A percentile compares a stretch with the other conserved stretches of the same genome.
Evolutionary conservation across 2,329 filamentous ascomycete species (phyloP).

Genomic region (Capronia epimyces): DNA sequence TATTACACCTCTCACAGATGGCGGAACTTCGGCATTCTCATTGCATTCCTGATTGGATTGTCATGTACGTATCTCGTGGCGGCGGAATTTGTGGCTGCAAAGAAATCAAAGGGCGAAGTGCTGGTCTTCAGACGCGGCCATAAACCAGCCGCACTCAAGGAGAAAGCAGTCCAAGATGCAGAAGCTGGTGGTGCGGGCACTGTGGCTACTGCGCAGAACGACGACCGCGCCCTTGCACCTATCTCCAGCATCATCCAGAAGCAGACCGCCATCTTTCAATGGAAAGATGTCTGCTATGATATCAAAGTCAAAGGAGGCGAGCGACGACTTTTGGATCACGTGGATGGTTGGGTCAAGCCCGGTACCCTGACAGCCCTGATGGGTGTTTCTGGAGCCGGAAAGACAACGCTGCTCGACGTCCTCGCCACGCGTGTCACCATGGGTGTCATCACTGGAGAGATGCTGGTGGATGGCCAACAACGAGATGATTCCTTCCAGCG

Average conservation of each 20-base stretch:
- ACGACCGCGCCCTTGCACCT: slow-evolving; percentile 5
- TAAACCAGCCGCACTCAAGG: slow-evolving; percentile 18
- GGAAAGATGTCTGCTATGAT: slow-evolving; percentile 77
- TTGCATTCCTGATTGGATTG: slow-evolving; percentile 62
- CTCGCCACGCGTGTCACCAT: slow-evolving; percentile 80
- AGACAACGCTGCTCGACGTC: slow-evolving; percentile 83
- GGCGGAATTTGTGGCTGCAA: slow-evolving; percentile 32
- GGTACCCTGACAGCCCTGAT: slow-evolving; percentile 85
- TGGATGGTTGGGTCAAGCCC: slow-evolving; percentile 91
- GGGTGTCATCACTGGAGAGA: slow-evolving; percentile 81
- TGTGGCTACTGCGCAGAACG: slow-evolving; percentile 32
- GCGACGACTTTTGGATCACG: slow-evolving; percentile 72
- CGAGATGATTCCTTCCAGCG: slow-evolving; percentile 81
- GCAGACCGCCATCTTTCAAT: slow-evolving; percentile 76
- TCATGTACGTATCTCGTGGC: slow-evolving; percentile 33
- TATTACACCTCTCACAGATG: slow-evolving; percentile 57
- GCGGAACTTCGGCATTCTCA: slow-evolving; percentile 65
- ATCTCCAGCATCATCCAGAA: slow-evolving; percentile 48
- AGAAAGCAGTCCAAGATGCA: slow-evolving; percentile 28
- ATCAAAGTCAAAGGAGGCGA: slow-evolving; percentile 72
- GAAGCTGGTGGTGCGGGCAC: slow-evolving; percentile 26
- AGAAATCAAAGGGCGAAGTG: slow-evolving; percentile 37
- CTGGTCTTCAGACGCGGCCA: slow-evolving; percentile 32
- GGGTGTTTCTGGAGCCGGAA: slow-evolving; percentile 87
- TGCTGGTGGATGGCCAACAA: slow-evolving; percentile 71